phyloP scores from a whole-genome alignment of 805 yeast genomes.

The Zygoascus tannicola region DNA sequence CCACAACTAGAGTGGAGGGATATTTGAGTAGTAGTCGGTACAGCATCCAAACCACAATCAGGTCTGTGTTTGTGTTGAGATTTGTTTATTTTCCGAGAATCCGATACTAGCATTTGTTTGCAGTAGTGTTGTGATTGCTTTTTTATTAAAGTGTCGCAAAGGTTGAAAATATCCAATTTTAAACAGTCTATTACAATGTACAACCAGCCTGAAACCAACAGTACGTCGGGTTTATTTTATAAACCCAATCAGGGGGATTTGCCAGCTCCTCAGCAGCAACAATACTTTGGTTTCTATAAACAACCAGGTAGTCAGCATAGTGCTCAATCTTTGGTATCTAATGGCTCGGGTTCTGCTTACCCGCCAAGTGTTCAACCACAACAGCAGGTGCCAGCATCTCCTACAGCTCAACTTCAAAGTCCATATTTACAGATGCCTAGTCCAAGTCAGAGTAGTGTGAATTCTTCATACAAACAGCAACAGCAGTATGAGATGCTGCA shows the following conservation, averaged over 20 bases:
- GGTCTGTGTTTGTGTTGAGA: no score
- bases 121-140: no score
- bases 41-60: no score
- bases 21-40: no score
- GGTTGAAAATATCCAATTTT: no score
- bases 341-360: constrained; percentile 12
- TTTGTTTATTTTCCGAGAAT: no score
- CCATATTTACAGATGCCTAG: constrained; percentile 14
- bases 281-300: constrained; percentile 11
- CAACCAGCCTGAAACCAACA: not conserved
- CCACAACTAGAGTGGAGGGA: no score
- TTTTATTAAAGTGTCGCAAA: no score
- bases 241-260: not conserved
- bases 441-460: constrained; percentile 18
- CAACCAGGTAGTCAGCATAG: constrained; percentile 14
- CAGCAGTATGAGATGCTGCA: constrained; percentile 1
- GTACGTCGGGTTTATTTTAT: not conserved
- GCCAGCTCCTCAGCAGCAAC: constrained; percentile 19
- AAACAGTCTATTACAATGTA: no score
- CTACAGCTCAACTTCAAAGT: constrained; percentile 17
- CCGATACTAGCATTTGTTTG: no score
- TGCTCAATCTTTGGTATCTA: constrained; percentile 21
- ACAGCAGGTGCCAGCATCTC: constrained; percentile 24
- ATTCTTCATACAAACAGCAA: constrained; percentile 8
- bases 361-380: constrained; percentile 27